Evolutionary conservation across 2,329 filamentous ascomycete genomes (phyloP).

Genomic region (Leptoxyphium fumago): DNA sequence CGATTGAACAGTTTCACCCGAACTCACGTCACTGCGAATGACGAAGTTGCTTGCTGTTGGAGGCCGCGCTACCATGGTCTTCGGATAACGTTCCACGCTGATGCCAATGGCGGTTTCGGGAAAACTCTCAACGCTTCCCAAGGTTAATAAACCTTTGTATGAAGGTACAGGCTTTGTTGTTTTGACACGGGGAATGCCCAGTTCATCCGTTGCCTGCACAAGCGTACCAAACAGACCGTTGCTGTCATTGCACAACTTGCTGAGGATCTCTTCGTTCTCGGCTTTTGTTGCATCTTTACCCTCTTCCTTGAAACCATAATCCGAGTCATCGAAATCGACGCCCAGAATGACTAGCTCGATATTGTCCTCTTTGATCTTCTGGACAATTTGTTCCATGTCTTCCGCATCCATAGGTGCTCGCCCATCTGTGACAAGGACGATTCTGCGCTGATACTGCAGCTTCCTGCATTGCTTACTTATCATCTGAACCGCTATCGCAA

Average conservation of each 20-base stretch:
- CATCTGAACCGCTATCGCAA: constrained; percentile 77
- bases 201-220: constrained; percentile 66
- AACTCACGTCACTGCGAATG: constrained; percentile 29
- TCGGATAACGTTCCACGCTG: constrained; percentile 80
- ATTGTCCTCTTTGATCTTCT: constrained; percentile 57
- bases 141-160: constrained; percentile 64
- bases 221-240: constrained; percentile 69
- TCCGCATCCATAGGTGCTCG: constrained; percentile 57
- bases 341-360: constrained; percentile 74
- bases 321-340: constrained; percentile 82
- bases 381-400: constrained; percentile 52
- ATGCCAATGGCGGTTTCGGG: constrained; percentile 59
- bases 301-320: constrained; percentile 86
- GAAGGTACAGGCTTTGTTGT: constrained; percentile 57
- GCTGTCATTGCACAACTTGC: constrained; percentile 50
- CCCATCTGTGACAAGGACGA: constrained; percentile 77
- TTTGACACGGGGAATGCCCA: constrained; percentile 66
- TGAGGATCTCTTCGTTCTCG: constrained; percentile 59
- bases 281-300: constrained; percentile 58
- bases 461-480: constrained; percentile 67
- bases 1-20: constrained; percentile 36
- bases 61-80: constrained; percentile 62
- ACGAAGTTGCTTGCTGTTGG: constrained; percentile 68
- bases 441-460: constrained; percentile 65
- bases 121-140: constrained; percentile 64